Base-by-base conservation (phyloP, 495 filamentous ascomycete species). In the Trichoderma orchidacearum region DNA sequence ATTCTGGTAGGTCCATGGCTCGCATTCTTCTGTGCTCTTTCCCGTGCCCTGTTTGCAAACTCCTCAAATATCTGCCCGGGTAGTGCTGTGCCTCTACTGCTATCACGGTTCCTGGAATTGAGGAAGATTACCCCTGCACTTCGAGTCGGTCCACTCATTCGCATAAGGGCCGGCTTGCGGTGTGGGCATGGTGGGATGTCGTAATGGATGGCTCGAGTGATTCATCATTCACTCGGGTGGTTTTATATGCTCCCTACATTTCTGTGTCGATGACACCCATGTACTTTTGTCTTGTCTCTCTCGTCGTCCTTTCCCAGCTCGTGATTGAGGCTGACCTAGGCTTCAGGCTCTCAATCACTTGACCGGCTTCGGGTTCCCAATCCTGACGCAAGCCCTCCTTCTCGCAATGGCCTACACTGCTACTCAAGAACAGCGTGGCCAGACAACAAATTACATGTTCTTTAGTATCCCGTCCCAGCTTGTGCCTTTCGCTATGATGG, bases 21-120 rank as follows among this genome's bases (percentile, higher is more conserved):
- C 57, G 13, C 54, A 54, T 58, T 60, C 36, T 53, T 32, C 30
- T 28, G 23, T 60, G 56, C 18, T 51, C 45, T 45, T 48, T 21
- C 51, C 51, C 27, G 13, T 31, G 51, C 30, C 38, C 38, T 21
- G 23, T 50, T 48, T 53, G 13, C 2, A 59, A 56, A 59, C 68
- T 85, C 87, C 86, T 91, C 89, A 78, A 28, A 86, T 85, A 89
- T 87, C 91, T 96, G 90, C 91, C 89, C 91, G 90, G 81, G 81
- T 88, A 90, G 90, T 79, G 80, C 70, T 69, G 64, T 71, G 83
- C 60, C 83, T 55, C 53, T 55, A 68, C 71, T 72, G 67, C 88
- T 92, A 87, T 83, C 80, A 83, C 89, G 90, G 89, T 95, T 95
- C 90, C 90, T 95, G 87, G 80, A 89, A 85, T 74, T 77, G 90